Evolutionary conservation across 495 filamentous ascomycete genomes (phyloP), one percentile per base, ranked within the genome.

Genomic region (Geopyxis carbonaria): DNA sequence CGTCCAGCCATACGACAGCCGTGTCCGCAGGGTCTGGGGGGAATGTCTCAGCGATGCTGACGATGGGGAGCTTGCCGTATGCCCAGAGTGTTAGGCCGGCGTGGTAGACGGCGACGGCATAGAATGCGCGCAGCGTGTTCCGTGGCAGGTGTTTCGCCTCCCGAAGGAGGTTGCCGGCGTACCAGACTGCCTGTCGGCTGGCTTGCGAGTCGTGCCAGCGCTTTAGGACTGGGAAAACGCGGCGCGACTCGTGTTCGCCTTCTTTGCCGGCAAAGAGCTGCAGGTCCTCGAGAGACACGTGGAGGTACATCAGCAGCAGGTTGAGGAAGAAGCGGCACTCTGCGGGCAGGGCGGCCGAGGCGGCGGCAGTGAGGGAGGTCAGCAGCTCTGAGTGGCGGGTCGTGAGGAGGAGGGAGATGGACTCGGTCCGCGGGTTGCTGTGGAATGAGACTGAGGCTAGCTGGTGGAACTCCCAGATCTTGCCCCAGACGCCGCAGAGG

Each of bases 241-340:
- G 55, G 2, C 64, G 59, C 1, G 72, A 67, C 47, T 75, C 70
- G 36, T 75, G 67, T 38, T 70, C 66, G 38, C 72, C 73, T 37
- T 75, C 69, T 24, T 73, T 70, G 0, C 72, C 72, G 0, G 70
- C 68, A 36, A 77, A 75, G 1, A 72, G 64, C 42, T 80, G 73
- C 0, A 78, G 62, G 34, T 77, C 73, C 36, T 76, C 73, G 0
- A 76, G 61, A 0, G 70, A 70, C 43, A 73, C 65, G 51, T 76
- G 61, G 0, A 78, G 56, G 44, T 71, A 63, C 64, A 77, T 69
- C 5, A 69, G 58, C 1, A 75, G 55, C 0, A 74, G 57, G 42
- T 77, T 65, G 3, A 70, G 53, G 1, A 75, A 46, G 4, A 76
- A 51, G 2, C 56, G 55, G 16, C 66, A 57, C 28, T 63, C 59